These are phyloP conservation scores for Alternaria hordeiaustralica DNA, from an alignment of 2,329 filamentous ascomycete species.

Conservation along the genomic window DNA sequence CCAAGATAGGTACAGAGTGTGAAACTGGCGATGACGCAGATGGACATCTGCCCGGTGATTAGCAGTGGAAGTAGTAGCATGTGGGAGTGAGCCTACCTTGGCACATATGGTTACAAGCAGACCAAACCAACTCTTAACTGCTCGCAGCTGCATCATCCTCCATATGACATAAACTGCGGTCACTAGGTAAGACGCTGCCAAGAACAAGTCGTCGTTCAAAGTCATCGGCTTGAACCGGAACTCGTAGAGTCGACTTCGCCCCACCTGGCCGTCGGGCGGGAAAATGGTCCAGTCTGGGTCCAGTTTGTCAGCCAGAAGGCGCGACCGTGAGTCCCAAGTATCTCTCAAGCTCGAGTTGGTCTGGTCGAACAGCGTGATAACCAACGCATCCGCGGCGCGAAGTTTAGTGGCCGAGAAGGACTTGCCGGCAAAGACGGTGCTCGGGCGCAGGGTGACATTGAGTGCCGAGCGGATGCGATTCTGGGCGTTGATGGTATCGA, in stretches of 20 bases:
- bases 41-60: conserved; percentile 56
- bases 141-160: conserved; percentile 72
- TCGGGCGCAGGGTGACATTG: conserved; percentile 77
- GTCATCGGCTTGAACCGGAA: conserved; percentile 81
- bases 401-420: conserved; percentile 71
- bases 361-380: conserved; percentile 76
- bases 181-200: conserved; percentile 70
- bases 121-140: conserved; percentile 77
- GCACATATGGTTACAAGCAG: conserved; percentile 73
- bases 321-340: conserved; percentile 69
- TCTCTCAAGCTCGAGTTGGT: conserved; percentile 68
- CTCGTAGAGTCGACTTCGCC: conserved; percentile 71
- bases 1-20: conserved; percentile 78
- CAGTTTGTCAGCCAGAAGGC: conserved; percentile 58
- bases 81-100: conserved; percentile 55
- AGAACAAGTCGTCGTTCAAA: conserved; percentile 66
- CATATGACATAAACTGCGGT: conserved; percentile 70
- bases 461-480: conserved; percentile 69
- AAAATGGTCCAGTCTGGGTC: conserved; percentile 69
- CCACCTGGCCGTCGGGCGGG: conserved; percentile 62
- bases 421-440: conserved; percentile 84
- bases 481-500: conserved; percentile 72
- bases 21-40: conserved; percentile 79
- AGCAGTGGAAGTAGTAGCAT: conserved; percentile 6
- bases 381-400: conserved; percentile 76